phyloP scores from a whole-genome alignment of 192 early-diverging fungal species.

The Coemansia sp. region DNA sequence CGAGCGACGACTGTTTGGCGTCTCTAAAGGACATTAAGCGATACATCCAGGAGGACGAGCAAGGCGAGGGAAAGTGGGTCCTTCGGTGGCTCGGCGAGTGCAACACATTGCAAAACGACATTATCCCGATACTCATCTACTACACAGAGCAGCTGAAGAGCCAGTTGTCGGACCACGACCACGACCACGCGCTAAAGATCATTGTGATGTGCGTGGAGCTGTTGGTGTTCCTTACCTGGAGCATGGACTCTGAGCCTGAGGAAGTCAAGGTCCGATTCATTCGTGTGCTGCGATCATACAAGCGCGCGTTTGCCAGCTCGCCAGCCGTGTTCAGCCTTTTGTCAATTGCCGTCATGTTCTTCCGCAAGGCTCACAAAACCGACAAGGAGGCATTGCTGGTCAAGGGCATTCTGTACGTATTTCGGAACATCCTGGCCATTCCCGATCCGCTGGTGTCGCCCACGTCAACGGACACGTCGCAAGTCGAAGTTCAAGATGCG shows the following conservation, averaged over 20 bases:
- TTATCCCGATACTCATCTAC: conserved; percentile 71
- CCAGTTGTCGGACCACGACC: conserved; percentile 19
- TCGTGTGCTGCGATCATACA: conserved; percentile 66
- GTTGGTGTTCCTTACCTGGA: conserved; percentile 89
- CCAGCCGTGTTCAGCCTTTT: conserved; percentile 30
- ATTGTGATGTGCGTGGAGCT: conserved; percentile 66
- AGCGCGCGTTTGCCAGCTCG: conserved; percentile 60
- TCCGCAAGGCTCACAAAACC: conserved; percentile 16
- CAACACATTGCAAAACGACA: conserved; percentile 71
- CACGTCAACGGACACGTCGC: conserved; percentile 55
- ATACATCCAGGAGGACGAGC: conserved; percentile 75
- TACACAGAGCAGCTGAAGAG: conserved; percentile 30
- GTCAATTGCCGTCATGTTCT: conserved; percentile 28
- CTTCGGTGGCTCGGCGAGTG: conserved; percentile 71
- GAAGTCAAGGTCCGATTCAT: conserved; percentile 49
- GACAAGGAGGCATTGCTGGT: conserved; percentile 42
- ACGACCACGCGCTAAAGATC: conserved; percentile 23
- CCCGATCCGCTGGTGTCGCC: conserved; percentile 64
- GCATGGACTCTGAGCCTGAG: conserved; percentile 57
- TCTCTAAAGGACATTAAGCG: conserved; percentile 88
- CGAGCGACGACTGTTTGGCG: conserved; percentile 78
- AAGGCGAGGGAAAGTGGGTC: conserved; percentile 58
- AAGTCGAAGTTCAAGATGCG: conserved; percentile 67
- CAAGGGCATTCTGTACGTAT: conserved; percentile 64
- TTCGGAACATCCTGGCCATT: conserved; percentile 81